Evolutionary conservation across 202 grass and related monocot genomes (phyloP).

Genomic region (Setaria italica): DNA sequence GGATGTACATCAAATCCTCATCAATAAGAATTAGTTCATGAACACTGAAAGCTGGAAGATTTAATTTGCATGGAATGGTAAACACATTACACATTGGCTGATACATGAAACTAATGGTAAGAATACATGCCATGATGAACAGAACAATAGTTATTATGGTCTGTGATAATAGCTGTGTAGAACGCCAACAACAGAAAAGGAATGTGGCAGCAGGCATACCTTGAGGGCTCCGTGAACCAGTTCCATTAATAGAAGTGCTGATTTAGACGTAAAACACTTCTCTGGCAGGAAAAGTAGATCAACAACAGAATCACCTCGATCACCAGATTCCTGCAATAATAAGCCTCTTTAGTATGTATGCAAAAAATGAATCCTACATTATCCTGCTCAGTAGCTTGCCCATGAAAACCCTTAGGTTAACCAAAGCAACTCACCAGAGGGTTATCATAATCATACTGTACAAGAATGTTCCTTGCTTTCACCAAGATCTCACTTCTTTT

Average conservation of each 20-base stretch:
- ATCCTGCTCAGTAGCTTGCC: slow-evolving; percentile 29
- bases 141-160: background rate
- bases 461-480: slow-evolving; percentile 78
- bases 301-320: slow-evolving; percentile 56
- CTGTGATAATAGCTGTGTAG: background rate
- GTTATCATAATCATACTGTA: slow-evolving; percentile 73
- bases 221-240: slow-evolving; percentile 86
- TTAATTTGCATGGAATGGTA: slow-evolving; percentile 33
- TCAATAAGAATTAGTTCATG: background rate
- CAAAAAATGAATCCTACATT: slow-evolving; percentile 32
- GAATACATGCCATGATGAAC: background rate
- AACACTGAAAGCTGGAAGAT: slow-evolving; percentile 16
- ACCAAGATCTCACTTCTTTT: slow-evolving; percentile 92
- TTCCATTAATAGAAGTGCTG: slow-evolving; percentile 75
- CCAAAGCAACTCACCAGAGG: slow-evolving; percentile 69
- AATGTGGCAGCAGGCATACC: slow-evolving; percentile 56
- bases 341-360: slow-evolving; percentile 28
- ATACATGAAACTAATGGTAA: slow-evolving; percentile 13
- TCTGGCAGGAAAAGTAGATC: slow-evolving; percentile 92
- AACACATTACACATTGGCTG: slow-evolving; percentile 18
- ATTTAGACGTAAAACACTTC: slow-evolving; percentile 82
- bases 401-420: slow-evolving; percentile 24
- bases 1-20: slow-evolving; percentile 55
- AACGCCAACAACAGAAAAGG: slow-evolving; percentile 4
- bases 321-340: slow-evolving; percentile 57